phyloP scores from a whole-genome alignment of 768 basidiomycete genomes.

The Sistotremastrum niveocremeum region DNA sequence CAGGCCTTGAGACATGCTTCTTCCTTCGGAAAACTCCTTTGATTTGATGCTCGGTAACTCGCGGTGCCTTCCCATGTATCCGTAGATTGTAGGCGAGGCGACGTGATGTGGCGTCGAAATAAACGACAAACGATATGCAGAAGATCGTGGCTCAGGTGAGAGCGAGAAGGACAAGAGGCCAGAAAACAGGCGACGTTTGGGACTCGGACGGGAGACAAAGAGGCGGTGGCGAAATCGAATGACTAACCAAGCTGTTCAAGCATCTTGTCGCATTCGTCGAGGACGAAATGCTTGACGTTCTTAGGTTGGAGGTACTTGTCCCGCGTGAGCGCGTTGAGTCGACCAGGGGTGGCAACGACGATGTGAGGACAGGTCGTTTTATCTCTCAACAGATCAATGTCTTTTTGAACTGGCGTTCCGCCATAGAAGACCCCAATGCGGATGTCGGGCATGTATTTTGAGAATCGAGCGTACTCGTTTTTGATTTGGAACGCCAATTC shows the following conservation, averaged over 20 bases:
- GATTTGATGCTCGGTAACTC: no score
- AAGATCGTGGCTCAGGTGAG: neutral
- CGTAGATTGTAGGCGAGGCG: constrained; percentile 9
- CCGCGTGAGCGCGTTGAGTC: constrained; percentile 86
- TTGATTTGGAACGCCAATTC: constrained; percentile 99
- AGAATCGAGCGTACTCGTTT: constrained; percentile 98
- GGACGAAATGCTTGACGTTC: constrained; percentile 96
- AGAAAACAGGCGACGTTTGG: neutral
- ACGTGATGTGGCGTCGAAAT: constrained; percentile 15
- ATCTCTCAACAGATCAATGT: constrained; percentile 86
- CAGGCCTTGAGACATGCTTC: no score
- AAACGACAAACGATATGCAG: no score
- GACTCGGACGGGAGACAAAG: constrained; percentile 26
- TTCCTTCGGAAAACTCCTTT: no score
- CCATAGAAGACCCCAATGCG: constrained; percentile 97
- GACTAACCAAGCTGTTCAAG: constrained; percentile 99
- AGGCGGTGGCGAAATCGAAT: constrained; percentile 45
- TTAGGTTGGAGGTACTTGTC: constrained; percentile 94
- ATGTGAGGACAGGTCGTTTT: constrained; percentile 98
- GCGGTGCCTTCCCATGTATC: constrained; percentile 3
- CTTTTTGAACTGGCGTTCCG: constrained; percentile 88
- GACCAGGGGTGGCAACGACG: constrained; percentile 95
- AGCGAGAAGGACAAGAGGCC: neutral
- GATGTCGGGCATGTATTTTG: constrained; percentile 99
- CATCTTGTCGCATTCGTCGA: constrained; percentile 99